Evolutionary conservation across 2,329 filamentous ascomycete genomes (phyloP).

Genomic region (Daldinia sp.): DNA sequence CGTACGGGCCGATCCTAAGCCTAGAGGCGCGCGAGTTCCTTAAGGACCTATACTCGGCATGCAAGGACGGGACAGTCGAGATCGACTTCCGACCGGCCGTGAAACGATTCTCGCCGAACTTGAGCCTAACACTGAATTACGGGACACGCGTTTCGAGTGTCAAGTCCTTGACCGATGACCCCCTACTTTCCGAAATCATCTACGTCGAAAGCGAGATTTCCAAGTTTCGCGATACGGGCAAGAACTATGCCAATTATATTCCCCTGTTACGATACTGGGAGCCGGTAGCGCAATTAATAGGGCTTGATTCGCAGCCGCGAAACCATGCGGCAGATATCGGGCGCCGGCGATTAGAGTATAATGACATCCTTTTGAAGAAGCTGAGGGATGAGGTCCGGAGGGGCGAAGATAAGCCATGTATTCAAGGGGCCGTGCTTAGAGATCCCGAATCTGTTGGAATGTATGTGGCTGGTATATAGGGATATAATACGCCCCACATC

Average conservation of each 20-base stretch:
- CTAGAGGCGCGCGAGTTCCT: conserved; percentile 67
- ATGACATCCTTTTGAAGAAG: conserved; percentile 64
- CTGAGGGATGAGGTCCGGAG: conserved; percentile 65
- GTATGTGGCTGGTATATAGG: background rate
- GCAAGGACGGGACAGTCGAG: conserved; percentile 61
- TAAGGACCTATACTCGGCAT: conserved; percentile 65
- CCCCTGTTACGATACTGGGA: conserved; percentile 65
- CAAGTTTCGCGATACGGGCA: conserved; percentile 69
- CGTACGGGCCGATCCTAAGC: conserved; percentile 73
- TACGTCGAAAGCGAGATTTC: conserved; percentile 68
- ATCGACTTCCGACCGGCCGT: conserved; percentile 66
- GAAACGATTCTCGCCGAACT: conserved; percentile 71
- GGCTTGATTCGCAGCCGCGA: conserved; percentile 10
- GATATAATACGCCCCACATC: background rate
- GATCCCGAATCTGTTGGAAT: conserved; percentile 64
- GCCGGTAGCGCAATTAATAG: conserved; percentile 53
- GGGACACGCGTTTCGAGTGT: conserved; percentile 57
- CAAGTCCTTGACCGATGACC: conserved; percentile 47
- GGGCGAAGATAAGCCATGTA: conserved; percentile 71
- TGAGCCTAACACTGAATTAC: conserved; percentile 70
- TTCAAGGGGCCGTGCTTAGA: conserved; percentile 71
- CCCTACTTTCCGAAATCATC: conserved; percentile 65
- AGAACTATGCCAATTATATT: conserved; percentile 73
- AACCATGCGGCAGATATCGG: conserved; percentile 61
- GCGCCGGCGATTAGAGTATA: conserved; percentile 63